Conservation (phyloP, 176 grass and related monocot species). For the Musa troglodytarum region DNA sequence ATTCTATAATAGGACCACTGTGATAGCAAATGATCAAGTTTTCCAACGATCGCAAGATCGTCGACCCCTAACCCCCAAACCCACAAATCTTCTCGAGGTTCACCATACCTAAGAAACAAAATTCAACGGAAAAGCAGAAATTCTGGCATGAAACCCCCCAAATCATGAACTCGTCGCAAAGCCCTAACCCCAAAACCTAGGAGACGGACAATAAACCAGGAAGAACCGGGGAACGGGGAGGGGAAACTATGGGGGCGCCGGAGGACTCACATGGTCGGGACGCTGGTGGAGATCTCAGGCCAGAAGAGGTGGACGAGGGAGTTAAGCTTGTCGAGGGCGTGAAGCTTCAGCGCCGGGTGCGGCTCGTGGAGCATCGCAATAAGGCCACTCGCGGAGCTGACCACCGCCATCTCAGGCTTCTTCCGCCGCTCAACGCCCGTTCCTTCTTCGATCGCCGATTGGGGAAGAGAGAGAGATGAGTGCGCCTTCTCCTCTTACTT, state of each 20-base stretch:
- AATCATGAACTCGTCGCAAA: background rate
- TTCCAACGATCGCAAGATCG: background rate
- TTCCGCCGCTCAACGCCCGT: background rate
- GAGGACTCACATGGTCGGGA: slow-evolving; percentile 72
- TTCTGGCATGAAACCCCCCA: background rate
- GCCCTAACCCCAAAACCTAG: background rate
- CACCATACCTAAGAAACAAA: background rate
- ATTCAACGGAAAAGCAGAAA: background rate
- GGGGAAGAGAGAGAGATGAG: background rate
- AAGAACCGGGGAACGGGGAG: background rate
- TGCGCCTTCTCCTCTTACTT: background rate
- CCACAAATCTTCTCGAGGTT: background rate
- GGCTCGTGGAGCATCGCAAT: slow-evolving; percentile 91
- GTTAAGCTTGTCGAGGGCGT: slow-evolving; percentile 82
- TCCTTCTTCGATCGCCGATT: slow-evolving; percentile 12
- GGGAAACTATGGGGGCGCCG: background rate
- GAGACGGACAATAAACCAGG: background rate
- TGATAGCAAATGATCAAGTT: background rate
- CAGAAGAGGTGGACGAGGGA: slow-evolving; percentile 92
- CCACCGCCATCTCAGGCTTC: slow-evolving; percentile 46
- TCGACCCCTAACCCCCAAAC: background rate
- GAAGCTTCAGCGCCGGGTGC: slow-evolving; percentile 74
- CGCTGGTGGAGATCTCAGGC: slow-evolving; percentile 99
- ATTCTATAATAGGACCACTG: background rate
- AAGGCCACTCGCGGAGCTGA: slow-evolving; percentile 89